These are phyloP conservation scores for Candida argentea DNA, from an alignment of 805 yeast genomes.

Conservation along the genomic window DNA sequence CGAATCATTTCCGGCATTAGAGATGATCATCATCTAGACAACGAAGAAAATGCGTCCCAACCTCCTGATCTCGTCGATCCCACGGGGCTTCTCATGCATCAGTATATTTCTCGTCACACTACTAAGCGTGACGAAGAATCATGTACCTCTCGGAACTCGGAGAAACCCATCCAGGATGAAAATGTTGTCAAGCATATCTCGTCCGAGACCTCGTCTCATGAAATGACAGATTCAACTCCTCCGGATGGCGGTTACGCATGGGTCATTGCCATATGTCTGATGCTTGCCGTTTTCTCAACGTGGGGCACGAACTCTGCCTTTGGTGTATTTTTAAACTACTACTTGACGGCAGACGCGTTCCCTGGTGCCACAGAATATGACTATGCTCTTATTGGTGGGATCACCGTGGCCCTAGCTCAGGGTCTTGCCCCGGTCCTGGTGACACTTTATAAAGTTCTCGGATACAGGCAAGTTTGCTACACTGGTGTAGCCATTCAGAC, in stretches of 20 bases:
- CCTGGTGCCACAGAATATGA: constrained; percentile 35
- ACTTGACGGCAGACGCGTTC: constrained; percentile 28
- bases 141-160: constrained; percentile 1
- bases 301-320: constrained; percentile 52
- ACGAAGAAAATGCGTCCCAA: constrained; percentile 5
- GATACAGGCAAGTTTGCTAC: constrained; percentile 36
- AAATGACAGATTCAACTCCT: too few relatives aligned
- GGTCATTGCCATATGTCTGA: constrained; percentile 40
- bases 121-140: constrained; percentile 2
- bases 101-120: constrained; percentile 7
- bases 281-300: constrained; percentile 36
- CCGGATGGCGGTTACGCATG: constrained; percentile 46
- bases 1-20: constrained; percentile 11
- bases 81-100: constrained; percentile 9
- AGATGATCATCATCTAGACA: constrained; percentile 14
- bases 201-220: not conserved
- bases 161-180: constrained; percentile 2
- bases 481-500: constrained; percentile 36
- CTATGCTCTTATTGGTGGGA: constrained; percentile 43
- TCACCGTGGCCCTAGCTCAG: constrained; percentile 45
- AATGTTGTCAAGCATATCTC: not conserved
- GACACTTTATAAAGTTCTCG: constrained; percentile 37
- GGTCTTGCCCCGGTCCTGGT: constrained; percentile 43
- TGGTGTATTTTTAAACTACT: constrained; percentile 49
- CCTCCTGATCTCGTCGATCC: constrained; percentile 7